These are phyloP conservation scores for Dactylellina drechsleri DNA, from an alignment of 2,329 filamentous ascomycete species.

Conservation along the genomic window DNA sequence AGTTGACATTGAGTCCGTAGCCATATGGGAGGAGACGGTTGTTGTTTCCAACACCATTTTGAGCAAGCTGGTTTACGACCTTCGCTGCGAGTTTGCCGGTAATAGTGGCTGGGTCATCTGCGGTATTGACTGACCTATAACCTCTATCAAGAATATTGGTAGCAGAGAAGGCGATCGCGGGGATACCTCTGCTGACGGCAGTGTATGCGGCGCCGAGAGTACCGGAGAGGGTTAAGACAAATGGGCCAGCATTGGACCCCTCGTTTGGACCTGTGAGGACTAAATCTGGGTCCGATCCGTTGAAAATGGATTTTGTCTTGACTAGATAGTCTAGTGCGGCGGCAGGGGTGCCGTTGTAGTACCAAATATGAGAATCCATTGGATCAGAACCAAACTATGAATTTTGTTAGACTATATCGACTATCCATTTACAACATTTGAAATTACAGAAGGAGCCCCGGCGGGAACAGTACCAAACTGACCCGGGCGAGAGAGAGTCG, in stretches of 20 bases:
- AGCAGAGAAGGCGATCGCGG: conserved; percentile 66
- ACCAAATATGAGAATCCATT: conserved; percentile 68
- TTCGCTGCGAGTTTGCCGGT: conserved; percentile 63
- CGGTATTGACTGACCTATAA: conserved; percentile 64
- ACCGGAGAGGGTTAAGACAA: conserved; percentile 67
- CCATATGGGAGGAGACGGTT: conserved; percentile 64
- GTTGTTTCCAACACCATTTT: conserved; percentile 59
- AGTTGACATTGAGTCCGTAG: conserved; percentile 68
- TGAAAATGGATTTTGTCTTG: conserved; percentile 63
- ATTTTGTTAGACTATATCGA: conserved; percentile 3
- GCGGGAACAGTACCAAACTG: conserved; percentile 65
- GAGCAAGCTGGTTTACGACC: conserved; percentile 64
- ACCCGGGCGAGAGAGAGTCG: conserved; percentile 63
- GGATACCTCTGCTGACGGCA: conserved; percentile 65
- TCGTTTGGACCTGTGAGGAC: conserved; percentile 69
- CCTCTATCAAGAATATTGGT: conserved; percentile 63
- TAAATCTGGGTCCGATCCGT: conserved; percentile 67
- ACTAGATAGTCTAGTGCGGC: conserved; percentile 69
- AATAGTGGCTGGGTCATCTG: conserved; percentile 63
- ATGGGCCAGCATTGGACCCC: conserved; percentile 68
- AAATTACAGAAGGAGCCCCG: conserved; percentile 63
- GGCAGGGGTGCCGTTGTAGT: conserved; percentile 71
- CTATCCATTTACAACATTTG: neutral
- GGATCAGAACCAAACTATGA: conserved; percentile 64
- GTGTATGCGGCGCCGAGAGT: conserved; percentile 67